Conservation (phyloP, 1,139 yeast genomes). For the Kodamaea sp. region DNA sequence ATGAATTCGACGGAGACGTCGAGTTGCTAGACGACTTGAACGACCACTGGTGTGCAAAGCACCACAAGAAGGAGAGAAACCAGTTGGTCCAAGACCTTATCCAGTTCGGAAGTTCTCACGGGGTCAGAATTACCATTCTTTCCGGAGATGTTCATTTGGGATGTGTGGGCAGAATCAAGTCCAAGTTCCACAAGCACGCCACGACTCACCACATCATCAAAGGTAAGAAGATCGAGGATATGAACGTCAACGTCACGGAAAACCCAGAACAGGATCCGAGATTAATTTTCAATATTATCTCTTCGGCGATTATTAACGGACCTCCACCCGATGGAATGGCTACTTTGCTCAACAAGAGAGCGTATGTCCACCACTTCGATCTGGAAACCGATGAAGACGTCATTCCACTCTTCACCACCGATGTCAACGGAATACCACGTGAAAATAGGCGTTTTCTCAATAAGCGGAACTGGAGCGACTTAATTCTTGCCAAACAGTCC, state of each 20-base stretch:
- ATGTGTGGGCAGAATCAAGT: slow-evolving; percentile 74
- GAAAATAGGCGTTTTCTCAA: slow-evolving; percentile 65
- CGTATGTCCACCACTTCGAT: slow-evolving; percentile 68
- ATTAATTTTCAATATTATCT: slow-evolving; percentile 77
- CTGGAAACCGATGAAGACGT: slow-evolving; percentile 73
- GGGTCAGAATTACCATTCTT: slow-evolving; percentile 76
- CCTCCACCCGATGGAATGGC: slow-evolving; percentile 95
- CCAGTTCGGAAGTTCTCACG: slow-evolving; percentile 60
- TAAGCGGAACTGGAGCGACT: slow-evolving; percentile 73
- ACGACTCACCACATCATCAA: slow-evolving; percentile 27
- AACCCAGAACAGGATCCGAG: slow-evolving; percentile 71
- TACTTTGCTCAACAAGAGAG: slow-evolving; percentile 59
- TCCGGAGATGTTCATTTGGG: slow-evolving; percentile 94
- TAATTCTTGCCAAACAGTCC: slow-evolving; percentile 41
- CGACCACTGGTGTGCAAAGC: slow-evolving; percentile 93
- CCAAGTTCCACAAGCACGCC: slow-evolving; percentile 54
- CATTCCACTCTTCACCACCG: slow-evolving; percentile 65
- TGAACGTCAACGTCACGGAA: slow-evolving; percentile 40
- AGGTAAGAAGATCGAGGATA: slow-evolving; percentile 28
- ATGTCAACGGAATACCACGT: slow-evolving; percentile 60
- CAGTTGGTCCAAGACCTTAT: slow-evolving; percentile 55
- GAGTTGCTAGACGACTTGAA: slow-evolving; percentile 90
- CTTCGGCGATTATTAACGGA: slow-evolving; percentile 87
- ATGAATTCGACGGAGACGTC: slow-evolving; percentile 88
- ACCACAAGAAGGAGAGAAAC: slow-evolving; percentile 81